Base-by-base conservation (phyloP, 345 rosid species). In the Hibiscus syriacus region DNA sequence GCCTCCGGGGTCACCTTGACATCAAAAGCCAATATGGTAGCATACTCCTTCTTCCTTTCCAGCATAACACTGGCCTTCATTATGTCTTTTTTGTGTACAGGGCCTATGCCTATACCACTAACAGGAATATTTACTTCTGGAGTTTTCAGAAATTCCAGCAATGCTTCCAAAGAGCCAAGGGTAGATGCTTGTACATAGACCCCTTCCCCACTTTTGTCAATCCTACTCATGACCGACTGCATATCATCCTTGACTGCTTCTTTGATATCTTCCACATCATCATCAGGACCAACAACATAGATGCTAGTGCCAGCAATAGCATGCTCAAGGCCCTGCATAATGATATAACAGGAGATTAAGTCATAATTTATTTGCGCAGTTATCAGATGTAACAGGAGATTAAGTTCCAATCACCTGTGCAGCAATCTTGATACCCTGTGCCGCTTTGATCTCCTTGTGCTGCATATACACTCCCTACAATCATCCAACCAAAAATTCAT, bases 121-220 rank as follows among this genome's bases (percentile, higher is more conserved):
- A 94, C 99, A 39, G 97, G 99, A 74, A 94, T 94, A 63, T 71
- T 82, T 38, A 93, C 97, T 45, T 79, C 92, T 8, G 92, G 96
- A 27, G 99, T 77, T 84, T 87, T 91, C 80, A 94, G 74, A 79
- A 83, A 94, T 70, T 90, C 98, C 67, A 91, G 87, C 78, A 94
- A 76, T 12, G 99, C 99, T 85, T 94, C 97, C 76, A 94, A 79
- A 23, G 97, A 94, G 41, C 99, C 99, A 55, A 91, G 80, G 5
- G 99, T 94, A 17, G 99, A 94, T 48, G 97, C 96, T 80, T 94
- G 97, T 25, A 94, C 99, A 74, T 81, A 89, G 32, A 91, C 97
- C 71, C 97, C 99, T 85, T 87, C 96, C 5, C 96, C 95, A 55
- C 86, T 87, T 80, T 76, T 86, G 74, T 94, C 97, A 22, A 91